phyloP scores from a whole-genome alignment of 2,329 filamentous ascomycete species.

The Capronia coronata region DNA sequence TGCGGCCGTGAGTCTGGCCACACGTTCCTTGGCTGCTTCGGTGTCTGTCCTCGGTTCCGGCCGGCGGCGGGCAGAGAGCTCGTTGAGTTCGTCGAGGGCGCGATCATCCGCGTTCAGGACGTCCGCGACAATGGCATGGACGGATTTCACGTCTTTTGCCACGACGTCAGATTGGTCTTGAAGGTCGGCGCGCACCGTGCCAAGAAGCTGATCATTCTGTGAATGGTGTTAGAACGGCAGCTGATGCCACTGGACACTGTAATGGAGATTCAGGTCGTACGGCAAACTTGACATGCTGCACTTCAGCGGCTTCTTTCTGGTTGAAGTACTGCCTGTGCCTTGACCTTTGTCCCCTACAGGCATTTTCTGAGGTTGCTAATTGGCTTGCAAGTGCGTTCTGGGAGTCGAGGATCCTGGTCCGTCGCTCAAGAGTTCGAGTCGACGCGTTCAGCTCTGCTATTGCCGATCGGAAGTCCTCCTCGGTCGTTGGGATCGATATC shows the following conservation, averaged over 20 bases:
- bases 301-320: slow-evolving; percentile 13
- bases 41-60: slow-evolving; percentile 1
- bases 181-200: slow-evolving; percentile 4
- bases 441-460: slow-evolving; percentile 18
- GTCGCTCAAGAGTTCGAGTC: slow-evolving; percentile 13
- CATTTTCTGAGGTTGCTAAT: not conserved
- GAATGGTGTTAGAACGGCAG: no score
- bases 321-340: slow-evolving; percentile 7
- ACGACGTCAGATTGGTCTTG: slow-evolving; percentile 3
- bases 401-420: slow-evolving; percentile 6
- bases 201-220: slow-evolving; percentile 15
- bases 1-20: slow-evolving; percentile 8
- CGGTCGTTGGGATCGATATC: slow-evolving; percentile 6
- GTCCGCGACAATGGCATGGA: slow-evolving; percentile 2
- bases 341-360: not conserved
- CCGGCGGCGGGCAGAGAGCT: not conserved
- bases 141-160: slow-evolving; percentile 10
- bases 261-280: no score
- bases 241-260: no score
- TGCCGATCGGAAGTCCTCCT: slow-evolving; percentile 13
- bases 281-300: slow-evolving; percentile 20
- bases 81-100: slow-evolving; percentile 13
- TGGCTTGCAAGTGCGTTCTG: slow-evolving; percentile 6
- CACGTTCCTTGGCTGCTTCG: slow-evolving; percentile 1
- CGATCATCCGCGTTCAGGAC: slow-evolving; percentile 21